phyloP scores from a whole-genome alignment of 1,139 yeast species.

The Schwanniomyces etchellsii region DNA sequence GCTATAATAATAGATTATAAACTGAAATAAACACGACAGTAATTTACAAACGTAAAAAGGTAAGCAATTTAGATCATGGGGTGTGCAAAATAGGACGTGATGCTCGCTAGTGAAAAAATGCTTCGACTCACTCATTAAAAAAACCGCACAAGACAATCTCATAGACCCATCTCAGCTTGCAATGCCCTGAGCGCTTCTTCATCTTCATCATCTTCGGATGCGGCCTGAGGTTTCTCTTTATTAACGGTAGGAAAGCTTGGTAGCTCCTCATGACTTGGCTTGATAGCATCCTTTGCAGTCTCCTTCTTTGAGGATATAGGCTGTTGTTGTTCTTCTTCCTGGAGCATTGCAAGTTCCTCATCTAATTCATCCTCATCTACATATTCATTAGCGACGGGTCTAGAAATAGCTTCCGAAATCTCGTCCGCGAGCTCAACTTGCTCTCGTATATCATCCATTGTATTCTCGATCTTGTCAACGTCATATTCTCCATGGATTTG shows the following conservation, averaged over 20 bases:
- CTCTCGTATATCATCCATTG: slow-evolving; percentile 98
- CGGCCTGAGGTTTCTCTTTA: slow-evolving; percentile 36
- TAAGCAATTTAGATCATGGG: too few relatives aligned
- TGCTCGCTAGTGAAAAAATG: too few relatives aligned
- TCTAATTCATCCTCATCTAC: slow-evolving; percentile 80
- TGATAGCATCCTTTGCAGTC: slow-evolving; percentile 11
- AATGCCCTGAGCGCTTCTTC: slow-evolving; percentile 86
- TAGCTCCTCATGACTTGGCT: slow-evolving; percentile 18
- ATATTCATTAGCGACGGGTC: slow-evolving; percentile 78
- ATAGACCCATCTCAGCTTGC: slow-evolving; percentile 94
- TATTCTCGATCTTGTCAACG: slow-evolving; percentile 92
- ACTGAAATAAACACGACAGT: too few relatives aligned
- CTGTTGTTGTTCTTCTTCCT: slow-evolving; percentile 68
- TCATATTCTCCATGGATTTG: slow-evolving; percentile 92
- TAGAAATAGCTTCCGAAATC: slow-evolving; percentile 90
- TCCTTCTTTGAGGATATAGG: slow-evolving; percentile 4
- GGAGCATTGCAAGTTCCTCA: slow-evolving; percentile 85
- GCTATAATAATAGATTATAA: too few relatives aligned
- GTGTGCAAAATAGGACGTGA: too few relatives aligned
- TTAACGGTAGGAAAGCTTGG: slow-evolving; percentile 47
- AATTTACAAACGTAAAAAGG: too few relatives aligned
- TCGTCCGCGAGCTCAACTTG: slow-evolving; percentile 95
- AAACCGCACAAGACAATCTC: background rate
- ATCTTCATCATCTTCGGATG: slow-evolving; percentile 70
- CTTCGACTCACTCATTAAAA: background rate